Evolutionary conservation across 2,329 filamentous ascomycete genomes (phyloP).

Genomic region (Monilinia aucupariae): DNA sequence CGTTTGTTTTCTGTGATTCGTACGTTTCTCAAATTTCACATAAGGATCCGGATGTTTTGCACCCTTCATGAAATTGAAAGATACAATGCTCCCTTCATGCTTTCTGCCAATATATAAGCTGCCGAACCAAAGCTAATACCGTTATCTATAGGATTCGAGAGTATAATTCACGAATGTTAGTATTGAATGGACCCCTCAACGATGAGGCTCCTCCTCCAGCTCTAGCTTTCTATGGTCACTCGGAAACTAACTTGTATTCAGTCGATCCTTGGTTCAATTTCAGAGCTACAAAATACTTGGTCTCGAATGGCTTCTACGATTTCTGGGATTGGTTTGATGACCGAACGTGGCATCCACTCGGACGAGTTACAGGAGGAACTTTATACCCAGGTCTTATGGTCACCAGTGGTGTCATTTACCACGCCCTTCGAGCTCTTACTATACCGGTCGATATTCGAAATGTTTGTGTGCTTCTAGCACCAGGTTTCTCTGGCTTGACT

Average conservation of each 20-base stretch:
- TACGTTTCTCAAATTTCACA: conserved; percentile 45
- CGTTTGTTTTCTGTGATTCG: conserved; percentile 98
- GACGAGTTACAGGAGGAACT: conserved; percentile 97
- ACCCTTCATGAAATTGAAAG: not conserved
- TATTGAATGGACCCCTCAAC: conserved; percentile 34
- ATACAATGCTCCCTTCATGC: not conserved
- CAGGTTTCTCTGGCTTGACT: conserved; percentile 88
- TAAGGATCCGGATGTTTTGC: not conserved
- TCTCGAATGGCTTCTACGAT: conserved; percentile 94
- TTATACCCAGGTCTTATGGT: conserved; percentile 98
- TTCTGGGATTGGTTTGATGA: conserved; percentile 99
- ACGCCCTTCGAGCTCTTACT: conserved; percentile 79
- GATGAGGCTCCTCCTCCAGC: conserved; percentile 16
- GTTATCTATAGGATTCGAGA: conserved; percentile 72
- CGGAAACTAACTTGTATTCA: conserved; percentile 41
- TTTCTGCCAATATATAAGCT: not conserved
- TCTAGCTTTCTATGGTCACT: conserved; percentile 27
- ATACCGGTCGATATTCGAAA: conserved; percentile 97
- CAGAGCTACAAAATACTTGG: conserved; percentile 93
- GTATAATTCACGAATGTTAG: conserved; percentile 99
- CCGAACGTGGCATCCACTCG: conserved; percentile 98
- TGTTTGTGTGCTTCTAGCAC: conserved; percentile 94
- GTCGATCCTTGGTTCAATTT: conserved; percentile 99
- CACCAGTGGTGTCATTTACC: conserved; percentile 95
- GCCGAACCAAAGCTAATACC: conserved; percentile 25